Evolutionary conservation across 2,329 filamentous ascomycete species (phyloP), one percentile per base, ranked within the genome.

Genomic region (Elsinoe arachidis): DNA sequence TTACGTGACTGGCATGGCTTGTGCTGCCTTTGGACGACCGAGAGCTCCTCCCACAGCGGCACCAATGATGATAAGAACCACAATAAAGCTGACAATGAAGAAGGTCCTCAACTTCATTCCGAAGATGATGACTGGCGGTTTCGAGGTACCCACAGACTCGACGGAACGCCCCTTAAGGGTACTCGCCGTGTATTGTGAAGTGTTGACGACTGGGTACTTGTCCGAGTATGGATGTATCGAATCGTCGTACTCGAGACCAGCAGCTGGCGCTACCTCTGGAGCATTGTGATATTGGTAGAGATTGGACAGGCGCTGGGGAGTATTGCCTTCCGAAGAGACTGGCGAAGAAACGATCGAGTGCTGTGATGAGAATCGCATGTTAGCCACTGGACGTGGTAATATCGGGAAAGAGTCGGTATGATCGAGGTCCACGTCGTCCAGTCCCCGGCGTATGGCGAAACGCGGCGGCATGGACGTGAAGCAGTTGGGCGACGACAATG

Each of bases 281-380:
- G 69, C 69, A 59, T 70, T 70, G 67, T 71, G 69, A 60, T 70
- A 71, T 64, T 71, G 68, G 61, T 71, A 71, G 21, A 70, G 60
- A 41, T 67, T 66, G 33, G 68, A 70, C n/a, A 70, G 63, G 35
- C 67, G 56, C 17, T 38, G 38, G 21, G 38, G 56, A 14, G 49
- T 53, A 2, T 12, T 9, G 33, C 37, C 14, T 23, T 37, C 44
- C 35, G 33, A 41, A 21, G 56, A 53, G 47, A 58, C 34, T 44
- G 56, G 61, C 5, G 58, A 59, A 51, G 56, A 57, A 11, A 58
- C 58, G 10, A 59, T 62, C 21, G 62, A 63, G 6, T 56, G 54
- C 39, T 56, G 54, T 26, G n/a, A 33, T 11, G 17, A 33, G 15
- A 23, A 56, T 47, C 33, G 30, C 41, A 47, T 56, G 34, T 53